phyloP scores from a whole-genome alignment of 2,329 filamentous ascomycete species.

The Sporothrix schenckii region DNA sequence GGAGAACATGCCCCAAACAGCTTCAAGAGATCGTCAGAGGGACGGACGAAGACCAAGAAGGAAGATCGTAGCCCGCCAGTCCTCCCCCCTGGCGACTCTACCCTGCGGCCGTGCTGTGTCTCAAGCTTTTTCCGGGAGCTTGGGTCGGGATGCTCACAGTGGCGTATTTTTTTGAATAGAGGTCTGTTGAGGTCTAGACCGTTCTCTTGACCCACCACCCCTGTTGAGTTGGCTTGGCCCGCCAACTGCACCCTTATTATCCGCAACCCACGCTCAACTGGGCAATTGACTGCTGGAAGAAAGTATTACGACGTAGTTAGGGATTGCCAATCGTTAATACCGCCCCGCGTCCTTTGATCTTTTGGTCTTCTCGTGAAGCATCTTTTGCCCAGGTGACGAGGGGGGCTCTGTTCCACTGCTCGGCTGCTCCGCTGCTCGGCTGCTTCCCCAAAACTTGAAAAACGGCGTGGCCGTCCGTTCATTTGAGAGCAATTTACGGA shows the following conservation, averaged over 20 bases:
- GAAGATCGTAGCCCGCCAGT: not conserved
- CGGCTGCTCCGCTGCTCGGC: not conserved
- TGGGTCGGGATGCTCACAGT: constrained; percentile 28
- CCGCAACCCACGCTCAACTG: constrained; percentile 5
- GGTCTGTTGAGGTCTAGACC: constrained; percentile 25
- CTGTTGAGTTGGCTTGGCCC: constrained; percentile 4
- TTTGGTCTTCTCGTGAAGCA: not conserved
- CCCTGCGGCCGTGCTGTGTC: not conserved
- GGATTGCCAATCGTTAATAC: not conserved
- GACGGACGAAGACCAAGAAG: constrained; percentile 12
- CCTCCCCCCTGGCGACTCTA: not conserved
- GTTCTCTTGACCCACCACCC: constrained; percentile 21
- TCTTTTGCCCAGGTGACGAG: not conserved
- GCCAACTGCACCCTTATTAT: not conserved
- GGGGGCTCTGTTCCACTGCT: too few species aligned
- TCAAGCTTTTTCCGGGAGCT: constrained; percentile 25
- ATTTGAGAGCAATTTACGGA: constrained; percentile 1
- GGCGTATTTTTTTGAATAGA: constrained; percentile 12
- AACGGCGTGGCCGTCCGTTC: constrained; percentile 7
- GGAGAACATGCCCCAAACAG: constrained; percentile 12
- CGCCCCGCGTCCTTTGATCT: not conserved
- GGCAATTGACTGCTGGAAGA: not conserved
- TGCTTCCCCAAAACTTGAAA: not conserved
- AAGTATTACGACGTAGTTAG: not conserved
- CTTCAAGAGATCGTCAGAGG: constrained; percentile 2